Evolutionary conservation across 805 yeast species (phyloP).

Genomic region (Lachancea lanzarotensis): DNA sequence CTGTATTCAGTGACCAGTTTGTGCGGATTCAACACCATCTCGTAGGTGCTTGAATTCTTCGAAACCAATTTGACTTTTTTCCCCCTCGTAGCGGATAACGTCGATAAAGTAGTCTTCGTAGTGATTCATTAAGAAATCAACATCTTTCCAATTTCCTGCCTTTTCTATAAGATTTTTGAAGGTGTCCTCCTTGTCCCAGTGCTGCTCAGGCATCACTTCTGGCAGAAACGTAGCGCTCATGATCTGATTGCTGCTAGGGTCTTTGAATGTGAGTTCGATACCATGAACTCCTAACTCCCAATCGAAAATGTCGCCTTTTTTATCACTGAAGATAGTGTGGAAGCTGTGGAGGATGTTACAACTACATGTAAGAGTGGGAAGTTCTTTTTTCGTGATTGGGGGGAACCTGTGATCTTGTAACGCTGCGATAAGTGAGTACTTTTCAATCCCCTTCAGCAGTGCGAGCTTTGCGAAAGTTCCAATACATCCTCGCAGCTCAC

Average conservation of each 20-base stretch:
- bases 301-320: constrained; percentile 45
- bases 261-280: constrained; percentile 49
- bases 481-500: constrained; percentile 75
- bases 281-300: constrained; percentile 89
- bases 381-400: constrained; percentile 53
- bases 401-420: constrained; percentile 71
- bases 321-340: constrained; percentile 36
- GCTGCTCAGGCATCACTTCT: constrained; percentile 81
- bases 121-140: constrained; percentile 30
- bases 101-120: constrained; percentile 32
- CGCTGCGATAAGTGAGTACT: constrained; percentile 64
- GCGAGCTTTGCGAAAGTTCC: constrained; percentile 69
- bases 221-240: constrained; percentile 83
- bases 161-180: constrained; percentile 63
- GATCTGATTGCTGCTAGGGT: constrained; percentile 30
- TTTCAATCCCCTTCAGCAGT: constrained; percentile 50
- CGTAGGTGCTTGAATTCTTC: constrained; percentile 8
- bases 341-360: constrained; percentile 37
- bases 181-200: constrained; percentile 71
- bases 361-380: constrained; percentile 40
- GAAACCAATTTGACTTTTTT: constrained; percentile 39
- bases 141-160: constrained; percentile 44
- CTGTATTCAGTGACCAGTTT: not conserved
- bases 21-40: not conserved
- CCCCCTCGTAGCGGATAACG: constrained; percentile 52